Percentiles rank a stretch among this genome's conserved stretches.
Evolutionary conservation across 2,329 filamentous ascomycete species (phyloP).

Genomic region (Samsoniella hepiali): DNA sequence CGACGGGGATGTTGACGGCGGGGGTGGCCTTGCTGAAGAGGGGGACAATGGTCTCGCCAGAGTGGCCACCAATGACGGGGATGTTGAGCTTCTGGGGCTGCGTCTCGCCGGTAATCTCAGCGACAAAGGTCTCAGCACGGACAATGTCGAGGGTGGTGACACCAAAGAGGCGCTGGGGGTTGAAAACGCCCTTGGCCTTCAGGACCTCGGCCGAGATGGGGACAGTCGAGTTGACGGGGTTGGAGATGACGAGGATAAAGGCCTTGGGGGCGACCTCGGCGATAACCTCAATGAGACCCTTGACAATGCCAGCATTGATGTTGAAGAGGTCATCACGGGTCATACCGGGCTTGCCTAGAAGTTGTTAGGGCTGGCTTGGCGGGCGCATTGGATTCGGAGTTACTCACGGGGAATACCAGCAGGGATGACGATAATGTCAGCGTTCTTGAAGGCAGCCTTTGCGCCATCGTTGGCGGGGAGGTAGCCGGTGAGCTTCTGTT

Average conservation of each 20-base stretch:
- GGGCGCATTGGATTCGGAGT: slow-evolving; percentile 2
- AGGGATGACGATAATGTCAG: slow-evolving; percentile 94
- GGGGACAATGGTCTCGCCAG: slow-evolving; percentile 95
- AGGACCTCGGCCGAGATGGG: slow-evolving; percentile 96
- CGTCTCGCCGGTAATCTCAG: slow-evolving; percentile 76
- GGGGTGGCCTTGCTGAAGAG: slow-evolving; percentile 91
- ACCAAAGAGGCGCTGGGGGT: slow-evolving; percentile 94
- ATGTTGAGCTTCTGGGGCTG: slow-evolving; percentile 80
- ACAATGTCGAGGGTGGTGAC: slow-evolving; percentile 98
- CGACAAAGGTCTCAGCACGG: slow-evolving; percentile 94
- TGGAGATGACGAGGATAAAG: slow-evolving; percentile 95
- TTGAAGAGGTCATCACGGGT: slow-evolving; percentile 99
- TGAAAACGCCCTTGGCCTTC: slow-evolving; percentile 88
- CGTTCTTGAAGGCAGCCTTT: slow-evolving; percentile 84
- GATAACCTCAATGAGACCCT: slow-evolving; percentile 83
- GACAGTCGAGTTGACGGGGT: slow-evolving; percentile 98
- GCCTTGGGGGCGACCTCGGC: slow-evolving; percentile 90
- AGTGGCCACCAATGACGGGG: slow-evolving; percentile 95
- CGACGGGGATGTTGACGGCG: slow-evolving; percentile 72
- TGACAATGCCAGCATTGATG: slow-evolving; percentile 98
- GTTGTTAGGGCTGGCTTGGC: neutral
- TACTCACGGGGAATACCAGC: slow-evolving; percentile 92
- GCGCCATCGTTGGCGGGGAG: slow-evolving; percentile 82
- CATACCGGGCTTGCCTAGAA: slow-evolving; percentile 94
- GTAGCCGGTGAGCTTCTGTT: slow-evolving; percentile 79